Conservation (phyloP, 495 filamentous ascomycete species). For the Talaromyces proteolyticus region DNA sequence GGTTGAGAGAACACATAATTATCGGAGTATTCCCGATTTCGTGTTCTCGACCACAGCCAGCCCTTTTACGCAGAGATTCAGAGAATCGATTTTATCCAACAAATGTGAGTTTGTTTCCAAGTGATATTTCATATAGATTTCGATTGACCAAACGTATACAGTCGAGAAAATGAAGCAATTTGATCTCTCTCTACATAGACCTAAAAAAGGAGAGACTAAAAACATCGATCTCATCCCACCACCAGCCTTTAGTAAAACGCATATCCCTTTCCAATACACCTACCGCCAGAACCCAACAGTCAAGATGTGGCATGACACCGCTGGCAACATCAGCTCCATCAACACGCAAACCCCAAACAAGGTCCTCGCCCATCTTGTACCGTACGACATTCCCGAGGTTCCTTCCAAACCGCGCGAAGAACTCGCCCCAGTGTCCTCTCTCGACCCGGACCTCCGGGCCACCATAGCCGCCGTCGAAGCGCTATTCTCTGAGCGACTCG, state of each 20-base stretch:
- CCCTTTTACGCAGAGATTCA: constrained; percentile 59
- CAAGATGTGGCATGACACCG: constrained; percentile 39
- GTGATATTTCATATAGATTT: background rate
- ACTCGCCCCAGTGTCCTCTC: constrained; percentile 34
- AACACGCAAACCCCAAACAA: constrained; percentile 47
- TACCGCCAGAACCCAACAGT: constrained; percentile 58
- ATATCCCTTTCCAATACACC: constrained; percentile 60
- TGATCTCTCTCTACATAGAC: constrained; percentile 59
- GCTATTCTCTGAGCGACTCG: constrained; percentile 66
- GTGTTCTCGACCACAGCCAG: constrained; percentile 60
- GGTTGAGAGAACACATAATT: constrained; percentile 78
- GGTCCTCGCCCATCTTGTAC: constrained; percentile 53
- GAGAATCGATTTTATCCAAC: constrained; percentile 56
- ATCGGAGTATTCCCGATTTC: constrained; percentile 73
- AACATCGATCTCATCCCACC: constrained; percentile 74
- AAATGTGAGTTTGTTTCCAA: constrained; percentile 43
- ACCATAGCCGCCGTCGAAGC: constrained; percentile 52
- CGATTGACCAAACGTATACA: constrained; percentile 14
- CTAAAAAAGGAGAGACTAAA: constrained; percentile 47
- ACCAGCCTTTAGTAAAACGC: constrained; percentile 61
- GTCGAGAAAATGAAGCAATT: constrained; percentile 69
- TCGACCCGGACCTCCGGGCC: constrained; percentile 45
- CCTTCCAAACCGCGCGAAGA: constrained; percentile 47
- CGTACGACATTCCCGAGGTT: constrained; percentile 46
- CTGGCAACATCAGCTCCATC: constrained; percentile 43